Base-by-base conservation (phyloP, 163 green algal species). In the Trebouxiophyceae sp. region DNA sequence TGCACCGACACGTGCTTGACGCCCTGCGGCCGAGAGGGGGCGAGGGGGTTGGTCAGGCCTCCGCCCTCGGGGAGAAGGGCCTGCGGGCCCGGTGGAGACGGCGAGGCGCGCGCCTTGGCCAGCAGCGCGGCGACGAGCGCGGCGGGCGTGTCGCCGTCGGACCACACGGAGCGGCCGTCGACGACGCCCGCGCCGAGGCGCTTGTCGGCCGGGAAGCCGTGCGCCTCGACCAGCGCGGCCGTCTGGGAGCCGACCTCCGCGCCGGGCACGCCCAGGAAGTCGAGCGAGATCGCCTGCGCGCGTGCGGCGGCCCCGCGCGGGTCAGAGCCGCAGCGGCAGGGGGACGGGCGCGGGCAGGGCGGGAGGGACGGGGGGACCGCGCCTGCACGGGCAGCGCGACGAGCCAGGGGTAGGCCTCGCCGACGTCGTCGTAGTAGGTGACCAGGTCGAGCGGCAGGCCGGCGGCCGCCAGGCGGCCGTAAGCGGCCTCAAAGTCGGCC, bases 181-280 rank as follows among this genome's bases (percentile, higher is more conserved):
- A 97, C 76, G 22, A 96, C 75, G 60, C 90, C 90, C 4, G 81
- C 85, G 4, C 84, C 85, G 59, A 96, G 79, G 33, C 80, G 70
- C 83, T 94, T 95, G 77, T 64, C 74, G 16, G 67, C 59, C 5
- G 89, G 89, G 62, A 94, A 96, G 71, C 90, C 88, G 65, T 91
- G 71, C 57, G 72, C 68, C 32, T 69, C 44, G 56, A 97, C 80
- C 12, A 91, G 79, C n/a, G 73, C 68, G 24, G 89, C 68, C 4
- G 78, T 93, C 29, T 66, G 68, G 69, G 75, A 85, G 75, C 69
- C 66, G 8, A 77, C 59, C 23, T 70, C 73, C 16, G 80, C 70
- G 26, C 80, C 80, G n/a, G 81, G 76, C 60, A 83, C 72, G 29
- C 76, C 74, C 47, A 77, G 66, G 60, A 86, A 88, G 73, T 88